A percentile compares a stretch with the other conserved stretches of the same genome.
Conservation (phyloP, 495 filamentous ascomycete species). For the Lepidopterella palustris region DNA sequence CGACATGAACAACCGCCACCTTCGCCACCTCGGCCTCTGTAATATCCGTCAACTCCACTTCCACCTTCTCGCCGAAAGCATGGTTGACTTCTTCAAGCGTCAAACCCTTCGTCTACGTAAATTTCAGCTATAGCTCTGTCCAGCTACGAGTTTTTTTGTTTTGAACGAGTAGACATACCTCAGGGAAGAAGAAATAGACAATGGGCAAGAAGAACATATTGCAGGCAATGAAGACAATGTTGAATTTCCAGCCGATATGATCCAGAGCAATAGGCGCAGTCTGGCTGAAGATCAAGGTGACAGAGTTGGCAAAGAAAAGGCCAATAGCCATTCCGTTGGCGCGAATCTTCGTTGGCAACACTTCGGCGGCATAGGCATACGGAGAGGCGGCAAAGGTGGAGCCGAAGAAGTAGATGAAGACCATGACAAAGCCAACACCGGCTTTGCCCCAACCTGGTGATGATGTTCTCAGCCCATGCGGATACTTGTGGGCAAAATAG, state of each 20-base stretch:
- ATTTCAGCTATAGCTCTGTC: background rate
- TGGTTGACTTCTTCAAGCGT: conserved; percentile 48
- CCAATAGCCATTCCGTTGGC: background rate
- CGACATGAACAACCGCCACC: background rate
- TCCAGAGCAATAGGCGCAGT: conserved; percentile 44
- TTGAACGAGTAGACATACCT: background rate
- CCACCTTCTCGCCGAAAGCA: conserved; percentile 41
- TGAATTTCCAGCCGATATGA: conserved; percentile 42
- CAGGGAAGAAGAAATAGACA: conserved; percentile 44
- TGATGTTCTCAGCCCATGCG: no score
- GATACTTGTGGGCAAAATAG: no score
- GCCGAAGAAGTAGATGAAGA: background rate
- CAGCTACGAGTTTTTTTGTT: background rate
- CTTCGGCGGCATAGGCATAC: background rate
- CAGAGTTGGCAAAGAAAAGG: background rate
- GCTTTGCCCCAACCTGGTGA: background rate
- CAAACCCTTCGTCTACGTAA: conserved; percentile 45
- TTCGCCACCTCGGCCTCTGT: background rate
- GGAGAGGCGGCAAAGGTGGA: background rate
- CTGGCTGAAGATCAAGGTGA: conserved; percentile 38
- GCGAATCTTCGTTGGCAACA: background rate
- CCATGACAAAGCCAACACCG: background rate
- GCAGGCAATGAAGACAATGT: conserved; percentile 41
- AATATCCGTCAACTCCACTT: background rate
- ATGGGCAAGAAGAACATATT: conserved; percentile 26